Evolutionary conservation across 345 rosid genomes (phyloP), one percentile per base, ranked within the genome.

Genomic region (Melaleuca quinquenervia): DNA sequence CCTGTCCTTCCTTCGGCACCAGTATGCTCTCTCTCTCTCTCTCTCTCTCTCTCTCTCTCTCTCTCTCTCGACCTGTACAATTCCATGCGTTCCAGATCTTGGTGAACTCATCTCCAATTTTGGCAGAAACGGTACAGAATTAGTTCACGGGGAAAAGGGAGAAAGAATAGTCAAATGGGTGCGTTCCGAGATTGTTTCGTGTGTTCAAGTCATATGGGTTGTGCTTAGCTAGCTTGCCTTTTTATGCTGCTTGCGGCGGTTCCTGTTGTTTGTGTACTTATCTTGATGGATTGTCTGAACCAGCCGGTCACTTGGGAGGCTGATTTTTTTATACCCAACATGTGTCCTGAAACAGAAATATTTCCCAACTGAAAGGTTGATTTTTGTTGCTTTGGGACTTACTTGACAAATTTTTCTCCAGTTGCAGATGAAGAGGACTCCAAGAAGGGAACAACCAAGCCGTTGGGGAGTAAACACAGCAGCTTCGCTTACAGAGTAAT

Each of bases 401-500:
- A 84, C 16, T 26, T 58, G 20, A 29, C 18, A 27, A 27, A 8
- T 56, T 51, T 51, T 22, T 41, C 26, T 44, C 24, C 24, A n/a
- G 76, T 11, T 82, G 83, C 85, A 85, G 90, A 64, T 51, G 75
- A 78, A 55, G 90, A 16, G 26, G 84, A 80, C 36, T 44, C 86
- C 50, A 86, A 86, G 75, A 74, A 51, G 44, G 80, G 85, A 13
- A 11, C 44, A 18, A 50, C 24, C 70, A 88, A 84, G 84, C 85
- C 32, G 13, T 41, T 83, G 24, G 86, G 50, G 64, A 87, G 84
- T 58, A 91, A 87, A 85, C 36, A 78, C 80, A 27, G 78, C 52
- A 87, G 86, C 80, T 89, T 86, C 54, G 90, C 88, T 10, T 56
- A 44, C 87, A 78, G 92, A 75, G 84, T 91, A 53, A 14, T 86